Evolutionary conservation across 2,329 filamentous ascomycete species (phyloP), one percentile per base, ranked within the genome.

Genomic region (Fusarium domesticum): DNA sequence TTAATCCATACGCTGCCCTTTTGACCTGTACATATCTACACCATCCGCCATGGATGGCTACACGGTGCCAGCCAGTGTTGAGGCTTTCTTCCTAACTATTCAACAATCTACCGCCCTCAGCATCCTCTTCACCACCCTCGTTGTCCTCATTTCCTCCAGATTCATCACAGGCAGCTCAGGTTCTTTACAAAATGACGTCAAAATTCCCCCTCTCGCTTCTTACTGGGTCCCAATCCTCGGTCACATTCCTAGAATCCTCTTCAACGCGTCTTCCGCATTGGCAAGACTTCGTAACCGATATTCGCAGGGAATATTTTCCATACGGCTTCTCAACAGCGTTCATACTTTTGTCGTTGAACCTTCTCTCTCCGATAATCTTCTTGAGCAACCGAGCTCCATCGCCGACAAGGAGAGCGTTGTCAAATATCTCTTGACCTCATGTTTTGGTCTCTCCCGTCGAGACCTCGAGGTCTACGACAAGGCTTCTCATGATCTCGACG

Each of bases 171-270:
- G 51, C 18, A 35, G 39, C 17, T 37, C 56, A 18, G 51, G 82
- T 75, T 85, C 48, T 32, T 35, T 37, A 20, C 20, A 47, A 20
- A 44, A 56, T 47, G 48, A 52, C 14, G 48, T 48, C 20, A 55
- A 43, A 25, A 50, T 39, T 7, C 61, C 63, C 10, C 54, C 58
- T 6, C 48, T 52, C 37, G 65, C 64, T 2, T 60, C 64, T 3
- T 67, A 63, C 39, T 69, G 64, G 63, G 37, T 70, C 2, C 68
- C 68, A 1, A 57, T 64, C 12, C 31, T 71, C 5, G 67, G 67
- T 12, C 67, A 71, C 34, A 53, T 60, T 11, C 63, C 65, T 1
- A 64, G 63, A 32, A 56, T 70, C 47, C 47, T 54, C 16, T 39
- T 63, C 37, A 56, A 56, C 47, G 47, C 52, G n/a, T 56, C 59